Evolutionary conservation across 768 basidiomycete species (phyloP).

Genomic region (Coprinopsis marcescibilis): DNA sequence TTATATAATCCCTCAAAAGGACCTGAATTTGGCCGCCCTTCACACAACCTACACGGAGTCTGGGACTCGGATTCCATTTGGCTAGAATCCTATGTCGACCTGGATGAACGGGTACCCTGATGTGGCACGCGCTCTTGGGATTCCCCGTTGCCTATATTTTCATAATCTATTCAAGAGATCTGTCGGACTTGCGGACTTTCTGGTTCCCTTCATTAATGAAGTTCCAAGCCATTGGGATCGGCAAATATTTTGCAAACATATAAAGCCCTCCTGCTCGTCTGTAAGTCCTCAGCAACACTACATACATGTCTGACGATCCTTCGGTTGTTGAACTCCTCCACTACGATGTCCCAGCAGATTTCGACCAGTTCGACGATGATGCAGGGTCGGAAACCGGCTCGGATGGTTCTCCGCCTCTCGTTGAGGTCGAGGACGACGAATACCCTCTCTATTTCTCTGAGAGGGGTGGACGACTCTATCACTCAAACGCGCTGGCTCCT

Average conservation of each 20-base stretch:
- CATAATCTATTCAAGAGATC: not conserved
- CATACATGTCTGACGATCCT: not conserved
- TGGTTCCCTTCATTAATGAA: too few species aligned
- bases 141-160: not conserved
- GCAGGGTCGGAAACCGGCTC: slow-evolving; percentile 9
- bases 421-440: slow-evolving; percentile 44
- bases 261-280: too few species aligned
- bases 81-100: not conserved
- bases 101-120: too few species aligned
- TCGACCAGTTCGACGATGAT: not conserved
- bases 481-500: slow-evolving; percentile 54
- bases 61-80: not conserved
- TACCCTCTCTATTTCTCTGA: slow-evolving; percentile 59
- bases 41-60: too few species aligned
- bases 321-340: not conserved
- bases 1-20: too few species aligned
- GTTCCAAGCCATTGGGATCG: too few species aligned
- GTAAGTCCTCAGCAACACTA: not conserved
- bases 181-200: too few species aligned
- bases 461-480: slow-evolving; percentile 56
- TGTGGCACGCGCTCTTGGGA: not conserved
- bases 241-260: too few species aligned
- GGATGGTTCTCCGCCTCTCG: slow-evolving; percentile 11
- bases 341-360: not conserved
- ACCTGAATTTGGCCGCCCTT: too few species aligned